Conservation (phyloP, 2,329 filamentous ascomycete genomes). For the Dryadomyces quercus-mongolicae region DNA sequence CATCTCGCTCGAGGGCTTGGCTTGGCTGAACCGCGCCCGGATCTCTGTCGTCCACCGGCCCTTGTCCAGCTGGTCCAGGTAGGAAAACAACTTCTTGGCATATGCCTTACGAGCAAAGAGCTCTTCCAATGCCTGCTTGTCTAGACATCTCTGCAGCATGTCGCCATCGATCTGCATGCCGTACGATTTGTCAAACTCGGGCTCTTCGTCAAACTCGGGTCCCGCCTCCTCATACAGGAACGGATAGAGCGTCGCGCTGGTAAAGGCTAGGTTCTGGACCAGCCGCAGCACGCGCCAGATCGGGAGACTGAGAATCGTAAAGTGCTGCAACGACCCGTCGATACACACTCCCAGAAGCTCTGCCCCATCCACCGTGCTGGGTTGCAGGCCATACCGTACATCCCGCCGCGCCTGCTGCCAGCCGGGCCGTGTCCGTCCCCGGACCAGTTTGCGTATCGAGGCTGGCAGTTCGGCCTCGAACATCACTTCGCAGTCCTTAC, state of each 20-base stretch:
- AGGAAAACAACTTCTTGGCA: constrained; percentile 29
- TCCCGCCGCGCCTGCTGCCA: constrained; percentile 29
- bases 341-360: constrained; percentile 54
- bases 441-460: constrained; percentile 44
- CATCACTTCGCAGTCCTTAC: constrained; percentile 30
- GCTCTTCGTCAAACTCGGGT: constrained; percentile 17
- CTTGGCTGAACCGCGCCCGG: neutral
- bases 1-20: neutral
- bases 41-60: constrained; percentile 24
- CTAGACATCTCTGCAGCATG: constrained; percentile 42
- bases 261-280: constrained; percentile 55
- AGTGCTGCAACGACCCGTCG: constrained; percentile 57
- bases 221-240: constrained; percentile 24
- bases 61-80: constrained; percentile 37
- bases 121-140: constrained; percentile 30
- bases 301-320: constrained; percentile 50
- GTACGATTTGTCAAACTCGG: constrained; percentile 25
- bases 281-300: constrained; percentile 61
- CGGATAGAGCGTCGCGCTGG: constrained; percentile 34
- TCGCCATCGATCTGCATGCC: constrained; percentile 58
- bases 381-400: constrained; percentile 29
- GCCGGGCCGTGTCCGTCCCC: constrained; percentile 37
- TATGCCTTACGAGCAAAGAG: constrained; percentile 23
- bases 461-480: constrained; percentile 45
- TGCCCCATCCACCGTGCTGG: constrained; percentile 28